These are phyloP conservation scores for Cyclostephanos tholiformis DNA, from an alignment of 108 stramenopile species.

Conservation along the genomic window DNA sequence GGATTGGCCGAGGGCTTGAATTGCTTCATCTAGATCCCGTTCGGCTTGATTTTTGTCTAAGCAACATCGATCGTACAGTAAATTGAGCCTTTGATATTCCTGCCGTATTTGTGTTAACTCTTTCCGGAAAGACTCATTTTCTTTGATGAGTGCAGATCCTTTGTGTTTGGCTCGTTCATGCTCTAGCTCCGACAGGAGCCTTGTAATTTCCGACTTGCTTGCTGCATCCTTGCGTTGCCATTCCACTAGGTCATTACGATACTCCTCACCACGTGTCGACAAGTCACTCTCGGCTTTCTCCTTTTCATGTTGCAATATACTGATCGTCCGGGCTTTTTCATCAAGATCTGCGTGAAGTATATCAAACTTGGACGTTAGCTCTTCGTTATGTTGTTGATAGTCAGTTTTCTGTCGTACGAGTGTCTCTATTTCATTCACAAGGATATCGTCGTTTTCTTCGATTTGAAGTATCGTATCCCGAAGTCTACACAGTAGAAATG, in stretches of 20 bases:
- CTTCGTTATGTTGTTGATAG: slow-evolving; percentile 29
- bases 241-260: slow-evolving; percentile 8
- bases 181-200: slow-evolving; percentile 28
- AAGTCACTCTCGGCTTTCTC: slow-evolving; percentile 20
- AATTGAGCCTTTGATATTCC: slow-evolving; percentile 25
- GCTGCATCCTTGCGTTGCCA: slow-evolving; percentile 28
- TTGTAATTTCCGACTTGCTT: slow-evolving; percentile 30
- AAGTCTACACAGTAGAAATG: slow-evolving; percentile 5
- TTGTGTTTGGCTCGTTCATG: slow-evolving; percentile 23
- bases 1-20: slow-evolving; percentile 33
- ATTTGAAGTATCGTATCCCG: slow-evolving; percentile 35
- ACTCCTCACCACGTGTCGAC: slow-evolving; percentile 5
- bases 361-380: slow-evolving; percentile 30
- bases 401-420: slow-evolving; percentile 40
- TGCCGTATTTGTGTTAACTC: slow-evolving; percentile 26
- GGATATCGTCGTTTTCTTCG: slow-evolving; percentile 42
- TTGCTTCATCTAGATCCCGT: slow-evolving; percentile 39
- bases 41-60: slow-evolving; percentile 46
- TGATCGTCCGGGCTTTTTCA: slow-evolving; percentile 18
- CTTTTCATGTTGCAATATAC: slow-evolving; percentile 16
- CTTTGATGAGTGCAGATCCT: slow-evolving; percentile 8
- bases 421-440: slow-evolving; percentile 45
- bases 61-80: slow-evolving; percentile 26
- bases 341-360: slow-evolving; percentile 33
- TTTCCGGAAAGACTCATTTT: slow-evolving; percentile 18